A percentile compares a stretch with the other conserved stretches of the same genome.
phyloP scores from a whole-genome alignment of 2,329 filamentous ascomycete genomes.

The Pseudophaeomoniella oleicola region DNA sequence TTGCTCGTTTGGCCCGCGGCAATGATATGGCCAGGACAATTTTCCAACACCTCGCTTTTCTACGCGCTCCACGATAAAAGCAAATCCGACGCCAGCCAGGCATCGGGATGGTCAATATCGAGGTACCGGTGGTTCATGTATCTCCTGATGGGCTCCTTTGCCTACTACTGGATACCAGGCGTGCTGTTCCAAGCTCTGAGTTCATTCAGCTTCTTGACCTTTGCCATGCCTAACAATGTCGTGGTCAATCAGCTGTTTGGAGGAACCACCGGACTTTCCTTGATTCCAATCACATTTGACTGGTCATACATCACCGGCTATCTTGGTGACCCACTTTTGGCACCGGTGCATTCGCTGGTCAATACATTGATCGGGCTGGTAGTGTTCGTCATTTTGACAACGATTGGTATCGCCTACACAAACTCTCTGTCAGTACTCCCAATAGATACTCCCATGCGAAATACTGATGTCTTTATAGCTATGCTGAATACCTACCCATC shows the following conservation, averaged over 20 bases:
- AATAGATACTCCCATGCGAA: too few species aligned
- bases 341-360: slow-evolving; percentile 16
- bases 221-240: slow-evolving; percentile 50
- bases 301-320: slow-evolving; percentile 17
- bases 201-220: slow-evolving; percentile 53
- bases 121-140: slow-evolving; percentile 48
- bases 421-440: too few species aligned
- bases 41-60: slow-evolving; percentile 50
- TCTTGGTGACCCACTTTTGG: slow-evolving; percentile 15
- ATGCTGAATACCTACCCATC: slow-evolving; percentile 20
- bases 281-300: slow-evolving; percentile 48
- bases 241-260: slow-evolving; percentile 15
- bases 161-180: slow-evolving; percentile 52
- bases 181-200: slow-evolving; percentile 51
- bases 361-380: slow-evolving; percentile 19
- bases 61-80: slow-evolving; percentile 56
- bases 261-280: slow-evolving; percentile 49
- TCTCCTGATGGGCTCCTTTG: slow-evolving; percentile 38
- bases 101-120: slow-evolving; percentile 47
- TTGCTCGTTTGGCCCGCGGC: slow-evolving; percentile 44
- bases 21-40: slow-evolving; percentile 56
- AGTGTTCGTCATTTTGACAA: slow-evolving; percentile 17
- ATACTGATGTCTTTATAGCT: too few species aligned
- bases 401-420: slow-evolving; percentile 19
- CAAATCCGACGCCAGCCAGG: slow-evolving; percentile 34